Evolutionary conservation across 2,329 filamentous ascomycete genomes (phyloP).

Genomic region (Microcera coccophila): DNA sequence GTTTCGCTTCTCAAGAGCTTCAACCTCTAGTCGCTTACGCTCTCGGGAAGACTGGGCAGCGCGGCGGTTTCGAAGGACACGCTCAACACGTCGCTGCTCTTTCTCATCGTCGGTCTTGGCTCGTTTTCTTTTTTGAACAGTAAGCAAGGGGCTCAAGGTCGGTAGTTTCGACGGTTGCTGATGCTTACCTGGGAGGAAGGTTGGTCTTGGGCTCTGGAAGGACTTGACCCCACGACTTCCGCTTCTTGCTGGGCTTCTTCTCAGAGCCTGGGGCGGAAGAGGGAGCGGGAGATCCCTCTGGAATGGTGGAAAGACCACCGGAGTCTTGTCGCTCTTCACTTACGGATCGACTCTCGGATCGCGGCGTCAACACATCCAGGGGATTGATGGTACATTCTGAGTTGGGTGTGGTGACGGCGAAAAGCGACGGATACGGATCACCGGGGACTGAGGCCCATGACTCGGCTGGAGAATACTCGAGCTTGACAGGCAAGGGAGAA

Average conservation of each 20-base stretch:
- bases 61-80: conserved; percentile 91
- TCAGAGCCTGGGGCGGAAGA: conserved; percentile 33
- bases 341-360: conserved; percentile 37
- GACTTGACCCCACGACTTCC: conserved; percentile 98
- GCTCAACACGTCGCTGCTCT: conserved; percentile 94
- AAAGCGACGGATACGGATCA: conserved; percentile 48
- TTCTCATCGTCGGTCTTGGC: conserved; percentile 99
- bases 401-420: conserved; percentile 34
- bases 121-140: conserved; percentile 66
- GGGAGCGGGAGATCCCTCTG: conserved; percentile 21
- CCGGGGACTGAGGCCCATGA: conserved; percentile 50
- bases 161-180: too few relatives aligned
- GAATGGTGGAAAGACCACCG: conserved; percentile 15
- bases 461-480: conserved; percentile 52
- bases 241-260: conserved; percentile 82
- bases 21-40: conserved; percentile 83
- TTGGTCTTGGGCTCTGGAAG: conserved; percentile 96
- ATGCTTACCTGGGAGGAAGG: conserved; percentile 74
- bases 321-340: conserved; percentile 25
- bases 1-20: conserved; percentile 75
- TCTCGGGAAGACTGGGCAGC: conserved; percentile 96
- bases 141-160: background rate
- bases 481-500: conserved; percentile 31
- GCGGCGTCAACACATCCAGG: conserved; percentile 49
- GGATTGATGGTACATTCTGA: conserved; percentile 39